Evolutionary conservation across 2,329 filamentous ascomycete genomes (phyloP).

Genomic region (Neocucurbitaria cava): DNA sequence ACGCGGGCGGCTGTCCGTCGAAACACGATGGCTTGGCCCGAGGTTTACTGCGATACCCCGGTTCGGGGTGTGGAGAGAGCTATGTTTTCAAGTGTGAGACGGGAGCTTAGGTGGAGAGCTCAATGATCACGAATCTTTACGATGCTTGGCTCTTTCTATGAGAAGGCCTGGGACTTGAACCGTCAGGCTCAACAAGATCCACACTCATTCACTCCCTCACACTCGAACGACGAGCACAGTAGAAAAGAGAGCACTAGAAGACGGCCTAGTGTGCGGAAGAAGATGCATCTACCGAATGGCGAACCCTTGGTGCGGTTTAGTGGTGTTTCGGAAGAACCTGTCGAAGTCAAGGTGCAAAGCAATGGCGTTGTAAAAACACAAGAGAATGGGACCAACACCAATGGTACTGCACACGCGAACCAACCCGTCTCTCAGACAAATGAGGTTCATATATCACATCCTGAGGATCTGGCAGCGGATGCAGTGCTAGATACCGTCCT

Average conservation of each 20-base stretch:
- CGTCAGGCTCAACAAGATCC: slow-evolving; percentile 11
- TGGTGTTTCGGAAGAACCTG: slow-evolving; percentile 17
- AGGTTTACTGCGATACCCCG: slow-evolving; percentile 13
- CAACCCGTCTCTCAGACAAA: slow-evolving; percentile 13
- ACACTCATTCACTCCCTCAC: slow-evolving; percentile 8
- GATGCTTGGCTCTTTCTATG: slow-evolving; percentile 33
- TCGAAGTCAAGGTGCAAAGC: slow-evolving; percentile 21
- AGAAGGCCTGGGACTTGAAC: slow-evolving; percentile 22
- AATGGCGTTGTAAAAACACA: slow-evolving; percentile 14
- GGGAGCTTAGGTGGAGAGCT: slow-evolving; percentile 16
- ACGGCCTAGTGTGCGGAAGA: slow-evolving; percentile 5
- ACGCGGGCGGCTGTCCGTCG: slow-evolving; percentile 24
- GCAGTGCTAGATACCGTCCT: slow-evolving; percentile 31
- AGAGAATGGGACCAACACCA: slow-evolving; percentile 12
- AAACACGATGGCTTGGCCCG: slow-evolving; percentile 13
- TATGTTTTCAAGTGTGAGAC: slow-evolving; percentile 17
- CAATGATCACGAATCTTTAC: slow-evolving; percentile 11
- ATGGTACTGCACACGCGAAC: slow-evolving; percentile 11
- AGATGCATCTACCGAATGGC: slow-evolving; percentile 31
- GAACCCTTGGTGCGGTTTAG: slow-evolving; percentile 24
- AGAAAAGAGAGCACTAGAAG: slow-evolving; percentile 4
- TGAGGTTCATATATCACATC: slow-evolving; percentile 21
- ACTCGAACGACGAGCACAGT: slow-evolving; percentile 1
- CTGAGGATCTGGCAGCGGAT: slow-evolving; percentile 13
- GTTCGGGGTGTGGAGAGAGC: slow-evolving; percentile 19